Base-by-base conservation (phyloP, 768 basidiomycete species). In the Boletus sp. region DNA sequence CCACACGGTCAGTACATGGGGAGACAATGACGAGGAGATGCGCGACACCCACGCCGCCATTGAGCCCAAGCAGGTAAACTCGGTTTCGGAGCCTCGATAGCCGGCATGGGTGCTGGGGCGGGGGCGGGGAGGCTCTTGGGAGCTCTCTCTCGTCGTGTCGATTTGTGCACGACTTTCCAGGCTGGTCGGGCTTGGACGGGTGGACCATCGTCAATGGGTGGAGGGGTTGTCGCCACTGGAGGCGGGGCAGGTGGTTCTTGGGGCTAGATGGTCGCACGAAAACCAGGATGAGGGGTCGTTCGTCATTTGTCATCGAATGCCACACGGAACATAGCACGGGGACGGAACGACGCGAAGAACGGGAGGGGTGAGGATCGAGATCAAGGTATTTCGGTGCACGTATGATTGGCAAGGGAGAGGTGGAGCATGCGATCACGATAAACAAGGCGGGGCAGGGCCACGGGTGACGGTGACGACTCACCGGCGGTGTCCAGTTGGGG, bases 41-140 rank as follows among this genome's bases (percentile, higher is more conserved):
- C 21, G 35, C 39, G 17, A 38, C 8, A 58, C 58, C 32, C 66
- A 92, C 89, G 90, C 75, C 84, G 78, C 90, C 89, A 92, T 61
- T 90, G 88, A 1, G 89, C 83, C 90, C 90, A 92, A 1, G 90
- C 81, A n/a, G 88, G 88, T 29, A 82, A 19, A 34, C 79, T 78
- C 0, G 79, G 77, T 62, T 81, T 79, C 0, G 81, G 75, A 11
- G 76, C 70, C 27, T 75, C 75, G 27, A 75, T 72, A 0, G 78
- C 77, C 11, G 77, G 71, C 8, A 68, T 56, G 0, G 70, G 62
- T 2, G 63, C 47, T 7, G 76, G 76, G 0, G 46, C 42, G 0
- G 64, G 64, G 64, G 76, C 17, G 73, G 75, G 13, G 74, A 70
- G 77, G 19, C 71, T 64, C 62, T 77, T 79, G 33, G 72, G 71